phyloP scores from a whole-genome alignment of 331 rosid genomes.

The Phaseolus coccineus region DNA sequence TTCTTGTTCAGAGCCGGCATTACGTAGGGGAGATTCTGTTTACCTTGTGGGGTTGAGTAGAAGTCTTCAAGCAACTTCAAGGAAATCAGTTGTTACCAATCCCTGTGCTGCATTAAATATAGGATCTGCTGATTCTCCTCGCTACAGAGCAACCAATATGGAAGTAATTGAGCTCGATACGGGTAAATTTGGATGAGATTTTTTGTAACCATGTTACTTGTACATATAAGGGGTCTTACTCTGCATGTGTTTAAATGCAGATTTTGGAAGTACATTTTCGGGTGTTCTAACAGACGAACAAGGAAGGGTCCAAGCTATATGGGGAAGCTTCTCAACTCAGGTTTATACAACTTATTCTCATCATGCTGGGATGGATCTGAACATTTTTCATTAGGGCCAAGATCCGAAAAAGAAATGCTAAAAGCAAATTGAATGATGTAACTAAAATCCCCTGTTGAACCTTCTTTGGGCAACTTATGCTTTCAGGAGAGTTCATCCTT shows the following conservation, averaged over 20 bases:
- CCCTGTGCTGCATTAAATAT: constrained; percentile 94
- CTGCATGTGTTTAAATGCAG: constrained; percentile 52
- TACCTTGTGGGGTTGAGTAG: constrained; percentile 94
- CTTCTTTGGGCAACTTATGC: constrained; percentile 2
- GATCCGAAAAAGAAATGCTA: not conserved
- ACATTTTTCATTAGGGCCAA: not conserved
- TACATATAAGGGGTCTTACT: constrained; percentile 32
- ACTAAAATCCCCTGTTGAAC: constrained; percentile 5
- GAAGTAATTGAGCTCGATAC: constrained; percentile 99
- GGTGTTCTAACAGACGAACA: constrained; percentile 92
- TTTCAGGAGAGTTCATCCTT: constrained; percentile 28
- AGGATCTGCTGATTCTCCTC: constrained; percentile 91
- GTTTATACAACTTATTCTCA: constrained; percentile 54
- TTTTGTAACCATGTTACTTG: constrained; percentile 25
- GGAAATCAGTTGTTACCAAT: constrained; percentile 96
- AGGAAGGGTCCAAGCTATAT: constrained; percentile 94
- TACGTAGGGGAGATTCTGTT: constrained; percentile 93
- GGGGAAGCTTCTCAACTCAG: constrained; percentile 99
- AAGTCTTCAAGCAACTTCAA: constrained; percentile 98
- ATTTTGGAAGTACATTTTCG: constrained; percentile 95
- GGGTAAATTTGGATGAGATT: constrained; percentile 54
- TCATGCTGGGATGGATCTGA: constrained; percentile 19
- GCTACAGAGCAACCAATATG: constrained; percentile 96
- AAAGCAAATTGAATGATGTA: constrained; percentile 22
- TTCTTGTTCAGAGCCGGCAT: constrained; percentile 77